Evolutionary conservation across 2,329 filamentous ascomycete species (phyloP).

Genomic region (Drechmeria coniospora): DNA sequence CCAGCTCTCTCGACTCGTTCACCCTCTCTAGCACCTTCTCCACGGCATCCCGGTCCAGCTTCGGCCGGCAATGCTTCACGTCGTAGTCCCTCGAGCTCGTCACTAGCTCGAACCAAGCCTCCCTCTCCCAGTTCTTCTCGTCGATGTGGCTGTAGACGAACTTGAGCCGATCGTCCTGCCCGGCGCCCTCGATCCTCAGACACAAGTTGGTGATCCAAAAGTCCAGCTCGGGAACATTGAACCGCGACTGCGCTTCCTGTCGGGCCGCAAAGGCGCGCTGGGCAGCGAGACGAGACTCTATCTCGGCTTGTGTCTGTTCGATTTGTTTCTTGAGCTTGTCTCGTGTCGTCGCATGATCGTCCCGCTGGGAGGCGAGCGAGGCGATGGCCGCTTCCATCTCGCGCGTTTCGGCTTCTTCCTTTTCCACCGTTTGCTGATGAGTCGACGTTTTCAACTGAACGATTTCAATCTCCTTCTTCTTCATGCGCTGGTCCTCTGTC

Average conservation of each 20-base stretch:
- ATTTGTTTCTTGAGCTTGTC: conserved; percentile 46
- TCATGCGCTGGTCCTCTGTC: conserved; percentile 81
- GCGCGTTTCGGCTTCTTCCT: conserved; percentile 59
- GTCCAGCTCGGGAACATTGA: conserved; percentile 84
- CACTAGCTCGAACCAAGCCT: conserved; percentile 87
- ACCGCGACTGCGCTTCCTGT: conserved; percentile 67
- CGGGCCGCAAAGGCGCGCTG: conserved; percentile 58
- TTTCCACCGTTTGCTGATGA: conserved; percentile 58
- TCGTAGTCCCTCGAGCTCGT: conserved; percentile 73
- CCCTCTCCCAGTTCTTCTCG: conserved; percentile 72
- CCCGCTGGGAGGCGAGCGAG: conserved; percentile 41
- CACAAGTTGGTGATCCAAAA: conserved; percentile 93
- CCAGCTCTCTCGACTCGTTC: conserved; percentile 66
- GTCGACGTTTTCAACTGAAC: conserved; percentile 53
- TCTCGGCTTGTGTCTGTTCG: conserved; percentile 51
- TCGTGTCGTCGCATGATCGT: conserved; percentile 40
- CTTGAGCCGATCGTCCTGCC: conserved; percentile 68
- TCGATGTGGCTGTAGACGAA: conserved; percentile 82
- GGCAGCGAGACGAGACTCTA: conserved; percentile 53
- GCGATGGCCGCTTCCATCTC: conserved; percentile 56
- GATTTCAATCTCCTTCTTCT: conserved; percentile 76
- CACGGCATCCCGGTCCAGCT: conserved; percentile 63
- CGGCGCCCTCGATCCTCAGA: conserved; percentile 76
- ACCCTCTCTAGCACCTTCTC: conserved; percentile 63
- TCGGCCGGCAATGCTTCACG: conserved; percentile 66